Base-by-base conservation (phyloP, 2,329 filamentous ascomycete species). In the Xylaria sp. region DNA sequence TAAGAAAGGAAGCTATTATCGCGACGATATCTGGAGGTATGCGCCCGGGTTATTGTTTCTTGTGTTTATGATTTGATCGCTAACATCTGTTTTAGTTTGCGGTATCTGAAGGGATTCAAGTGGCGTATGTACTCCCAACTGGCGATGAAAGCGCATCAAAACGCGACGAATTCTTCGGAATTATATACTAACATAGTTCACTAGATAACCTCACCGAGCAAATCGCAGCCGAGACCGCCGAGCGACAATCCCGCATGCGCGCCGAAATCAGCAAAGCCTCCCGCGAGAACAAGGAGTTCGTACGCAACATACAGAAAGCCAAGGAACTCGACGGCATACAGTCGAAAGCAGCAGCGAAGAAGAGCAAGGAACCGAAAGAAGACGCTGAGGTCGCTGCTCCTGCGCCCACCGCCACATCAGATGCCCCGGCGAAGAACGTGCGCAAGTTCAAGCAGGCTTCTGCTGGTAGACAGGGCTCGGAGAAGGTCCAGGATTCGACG, bases 31-130 rank as follows among this genome's bases (percentile, higher is more conserved):
- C 50, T 95, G 91, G 91, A 92, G 89, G 68, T 77, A 53, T 46
- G 60, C 13, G 2, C 23, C 30, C 42, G 19, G n/a, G 2, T n/a
- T 13, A 30, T 1, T 2, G 10, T 30, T 44, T 49, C 30, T 18
- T 4, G 19, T 13, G 16, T 5, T 39, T 18, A 19, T 11, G 37
- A 1, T 1, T 39, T 11, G 30, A 52, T 42, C 9, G 23, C 51
- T 60, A 50, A 58, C 30, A 4, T 13, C 8, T 4, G 2, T 46
- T 30, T 4, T 35, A 66, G 63, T 62, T 10, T 94, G 63, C 82
- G 89, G 62, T 95, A 95, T 70, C 76, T 95, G 63, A 88, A 84
- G 64, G 90, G 89, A 1, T 93, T 94, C 77, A 94, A 93, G 74
- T 95, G 91, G 91, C 64, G 67, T 65, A 63, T 10, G 60, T 59